Percentiles rank a stretch among this genome's conserved stretches.
Conservation (phyloP, 306 rosid genomes). For the Quercus berberidifolia region DNA sequence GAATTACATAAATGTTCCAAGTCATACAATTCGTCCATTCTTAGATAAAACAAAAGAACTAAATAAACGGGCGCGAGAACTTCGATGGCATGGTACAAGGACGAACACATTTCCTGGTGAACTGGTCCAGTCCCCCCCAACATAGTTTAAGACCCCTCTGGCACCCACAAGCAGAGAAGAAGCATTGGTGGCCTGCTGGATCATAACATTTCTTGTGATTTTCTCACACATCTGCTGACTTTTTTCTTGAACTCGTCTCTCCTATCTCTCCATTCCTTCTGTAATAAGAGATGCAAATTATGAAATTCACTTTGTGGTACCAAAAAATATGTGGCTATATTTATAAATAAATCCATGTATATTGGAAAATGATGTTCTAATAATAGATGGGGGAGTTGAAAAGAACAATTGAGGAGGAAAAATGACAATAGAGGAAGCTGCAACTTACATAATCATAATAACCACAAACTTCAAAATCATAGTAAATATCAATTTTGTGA, state of each 20-base stretch:
- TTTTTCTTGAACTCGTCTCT: slow-evolving; percentile 97
- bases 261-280: slow-evolving; percentile 95
- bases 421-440: too few species aligned
- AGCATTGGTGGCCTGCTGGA: slow-evolving; percentile 1
- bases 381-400: background rate
- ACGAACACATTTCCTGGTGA: slow-evolving; percentile 29
- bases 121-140: slow-evolving; percentile 24
- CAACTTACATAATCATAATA: background rate
- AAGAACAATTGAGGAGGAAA: background rate
- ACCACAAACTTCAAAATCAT: background rate
- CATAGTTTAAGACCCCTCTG: slow-evolving; percentile 32
- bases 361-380: background rate
- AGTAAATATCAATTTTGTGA: background rate
- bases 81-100: slow-evolving; percentile 51
- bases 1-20: slow-evolving; percentile 44
- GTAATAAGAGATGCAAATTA: slow-evolving; percentile 28
- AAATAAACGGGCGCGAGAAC: slow-evolving; percentile 37
- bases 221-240: slow-evolving; percentile 91
- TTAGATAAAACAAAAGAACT: slow-evolving; percentile 31
- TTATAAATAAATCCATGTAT: background rate
- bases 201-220: slow-evolving; percentile 85
- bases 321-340: background rate
- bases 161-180: slow-evolving; percentile 32
- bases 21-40: slow-evolving; percentile 41
- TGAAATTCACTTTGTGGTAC: background rate